Percentiles rank a stretch among this genome's conserved stretches.
These are phyloP conservation scores for Fusarium tricinctum DNA, from an alignment of 2,329 filamentous ascomycete species.

Conservation along the genomic window DNA sequence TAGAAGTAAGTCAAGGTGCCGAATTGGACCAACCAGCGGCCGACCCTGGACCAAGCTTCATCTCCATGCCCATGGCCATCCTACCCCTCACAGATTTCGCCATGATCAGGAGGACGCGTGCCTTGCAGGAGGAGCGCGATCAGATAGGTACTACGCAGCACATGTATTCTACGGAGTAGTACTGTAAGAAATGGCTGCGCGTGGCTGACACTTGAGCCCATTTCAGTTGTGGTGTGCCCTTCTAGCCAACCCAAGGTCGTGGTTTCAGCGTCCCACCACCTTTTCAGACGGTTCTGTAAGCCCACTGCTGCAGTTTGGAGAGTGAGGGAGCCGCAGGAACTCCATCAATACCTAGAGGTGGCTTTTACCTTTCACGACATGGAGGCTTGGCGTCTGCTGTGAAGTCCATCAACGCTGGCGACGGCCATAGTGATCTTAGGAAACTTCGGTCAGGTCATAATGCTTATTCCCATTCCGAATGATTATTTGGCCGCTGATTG, in stretches of 20 bases:
- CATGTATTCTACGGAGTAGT: too few relatives aligned
- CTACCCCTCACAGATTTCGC: slow-evolving; percentile 33
- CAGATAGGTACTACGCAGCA: neutral
- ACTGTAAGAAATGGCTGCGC: slow-evolving; percentile 1
- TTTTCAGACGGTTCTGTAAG: slow-evolving; percentile 6
- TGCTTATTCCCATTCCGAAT: neutral
- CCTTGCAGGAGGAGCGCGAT: slow-evolving; percentile 44
- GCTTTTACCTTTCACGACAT: too few relatives aligned
- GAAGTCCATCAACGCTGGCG: too few relatives aligned
- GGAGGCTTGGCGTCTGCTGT: too few relatives aligned
- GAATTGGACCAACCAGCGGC: slow-evolving; percentile 32
- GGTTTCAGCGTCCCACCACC: slow-evolving; percentile 37
- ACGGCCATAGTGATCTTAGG: neutral
- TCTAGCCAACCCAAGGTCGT: slow-evolving; percentile 18
- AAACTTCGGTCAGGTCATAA: neutral
- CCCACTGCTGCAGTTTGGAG: neutral
- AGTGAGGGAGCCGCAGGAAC: neutral
- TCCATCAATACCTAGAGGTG: neutral
- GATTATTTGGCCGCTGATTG: neutral
- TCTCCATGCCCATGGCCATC: slow-evolving; percentile 11
- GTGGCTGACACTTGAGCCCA: slow-evolving; percentile 28
- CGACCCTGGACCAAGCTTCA: slow-evolving; percentile 20
- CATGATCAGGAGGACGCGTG: slow-evolving; percentile 33
- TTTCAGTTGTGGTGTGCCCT: slow-evolving; percentile 35
- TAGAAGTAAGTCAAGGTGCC: slow-evolving; percentile 5